Percentiles rank a stretch among this genome's conserved stretches.
Conservation (phyloP, 2,329 filamentous ascomycete genomes). For the Apiospora sp. region DNA sequence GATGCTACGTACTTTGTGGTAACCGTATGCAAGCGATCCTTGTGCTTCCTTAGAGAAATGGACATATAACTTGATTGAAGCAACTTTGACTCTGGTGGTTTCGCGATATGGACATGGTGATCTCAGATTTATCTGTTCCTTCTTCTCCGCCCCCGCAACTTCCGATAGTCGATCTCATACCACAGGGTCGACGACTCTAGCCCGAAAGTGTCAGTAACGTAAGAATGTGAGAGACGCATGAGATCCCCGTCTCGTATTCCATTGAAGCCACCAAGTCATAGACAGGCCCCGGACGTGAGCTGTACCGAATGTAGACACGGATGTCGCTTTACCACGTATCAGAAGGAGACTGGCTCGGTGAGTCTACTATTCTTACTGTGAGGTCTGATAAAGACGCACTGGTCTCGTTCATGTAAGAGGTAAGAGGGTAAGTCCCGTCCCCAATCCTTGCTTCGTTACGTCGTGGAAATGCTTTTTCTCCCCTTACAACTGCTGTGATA, state of each 20-base stretch:
- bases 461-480: neutral
- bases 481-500: too few species aligned
- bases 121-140: too few species aligned
- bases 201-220: too few species aligned
- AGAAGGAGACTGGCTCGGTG: neutral
- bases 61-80: neutral
- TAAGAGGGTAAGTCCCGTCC: too few species aligned
- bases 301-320: neutral
- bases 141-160: neutral
- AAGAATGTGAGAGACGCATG: neutral
- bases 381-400: neutral
- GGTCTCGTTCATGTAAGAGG: neutral
- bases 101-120: too few species aligned
- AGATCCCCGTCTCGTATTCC: neutral
- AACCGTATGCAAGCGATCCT: slow-evolving; percentile 13
- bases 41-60: neutral
- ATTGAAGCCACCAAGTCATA: neutral
- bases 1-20: neutral
- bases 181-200: neutral
- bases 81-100: neutral
- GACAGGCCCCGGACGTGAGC: neutral
- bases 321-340: neutral
- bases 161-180: neutral
- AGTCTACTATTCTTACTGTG: neutral
- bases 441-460: neutral